phyloP scores from a whole-genome alignment of 208 protist species.

The Trypanosoma brucei region DNA sequence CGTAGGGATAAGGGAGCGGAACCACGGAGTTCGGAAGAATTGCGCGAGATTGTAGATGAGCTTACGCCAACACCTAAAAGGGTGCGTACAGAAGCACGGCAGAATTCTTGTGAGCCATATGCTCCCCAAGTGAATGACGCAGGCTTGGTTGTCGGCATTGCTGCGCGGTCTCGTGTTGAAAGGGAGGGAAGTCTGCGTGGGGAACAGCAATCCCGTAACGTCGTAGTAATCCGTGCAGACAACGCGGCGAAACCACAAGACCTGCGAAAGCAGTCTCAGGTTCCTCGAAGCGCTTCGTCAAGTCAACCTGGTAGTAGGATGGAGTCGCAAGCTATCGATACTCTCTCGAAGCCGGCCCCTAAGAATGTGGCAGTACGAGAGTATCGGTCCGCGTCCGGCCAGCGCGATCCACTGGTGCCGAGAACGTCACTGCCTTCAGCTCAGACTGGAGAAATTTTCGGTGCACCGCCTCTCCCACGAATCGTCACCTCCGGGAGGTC shows the following conservation, averaged over 20 bases:
- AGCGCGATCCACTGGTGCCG: neutral
- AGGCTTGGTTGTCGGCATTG: slow-evolving; percentile 71
- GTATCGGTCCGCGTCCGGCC: too few species aligned
- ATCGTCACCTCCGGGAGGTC: slow-evolving; percentile 26
- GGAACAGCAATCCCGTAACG: slow-evolving; percentile 15
- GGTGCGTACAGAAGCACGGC: slow-evolving; percentile 6
- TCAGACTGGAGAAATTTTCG: slow-evolving; percentile 42
- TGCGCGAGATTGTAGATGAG: slow-evolving; percentile 24
- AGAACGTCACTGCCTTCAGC: slow-evolving; percentile 37
- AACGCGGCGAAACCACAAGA: slow-evolving; percentile 59
- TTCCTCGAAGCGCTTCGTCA: slow-evolving; percentile 47
- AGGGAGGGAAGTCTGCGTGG: slow-evolving; percentile 23
- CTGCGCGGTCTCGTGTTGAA: slow-evolving; percentile 55
- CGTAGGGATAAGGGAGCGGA: slow-evolving; percentile 22
- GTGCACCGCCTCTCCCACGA: slow-evolving; percentile 66
- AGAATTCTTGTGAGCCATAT: slow-evolving; percentile 8
- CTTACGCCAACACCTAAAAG: slow-evolving; percentile 15
- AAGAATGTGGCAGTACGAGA: neutral
- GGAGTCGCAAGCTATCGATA: neutral
- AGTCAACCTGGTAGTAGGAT: slow-evolving; percentile 20
- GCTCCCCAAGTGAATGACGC: slow-evolving; percentile 40
- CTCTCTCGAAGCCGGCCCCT: neutral
- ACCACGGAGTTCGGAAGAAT: slow-evolving; percentile 49
- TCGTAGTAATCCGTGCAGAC: slow-evolving; percentile 67
- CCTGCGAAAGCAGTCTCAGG: slow-evolving; percentile 38